Base-by-base conservation (phyloP, 345 rosid species). In the Sapria himalayana region DNA sequence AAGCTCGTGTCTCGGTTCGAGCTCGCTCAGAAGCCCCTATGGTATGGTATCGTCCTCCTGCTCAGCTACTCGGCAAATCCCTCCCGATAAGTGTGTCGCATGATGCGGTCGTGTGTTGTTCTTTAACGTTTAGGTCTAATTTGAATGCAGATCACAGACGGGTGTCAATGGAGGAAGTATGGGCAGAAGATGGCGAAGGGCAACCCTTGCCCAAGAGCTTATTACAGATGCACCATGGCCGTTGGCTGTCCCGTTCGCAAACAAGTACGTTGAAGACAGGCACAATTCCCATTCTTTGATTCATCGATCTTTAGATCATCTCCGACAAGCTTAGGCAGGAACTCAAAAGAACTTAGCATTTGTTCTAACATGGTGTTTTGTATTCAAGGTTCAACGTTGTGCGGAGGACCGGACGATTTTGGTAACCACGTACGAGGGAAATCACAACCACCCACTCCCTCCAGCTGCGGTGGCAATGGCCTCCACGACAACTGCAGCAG, bases 111-210 rank as follows among this genome's bases (percentile, higher is more conserved):
- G n/a, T n/a, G n/a, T n/a, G 24, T 39, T 13, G 9, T 42, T 5
- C 2, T 4, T 12, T 14, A 12, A 14, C 9, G 23, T 5, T 17
- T 41, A 27, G 25, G 15, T 12, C 2, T n/a, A 37, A 60, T 12
- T 25, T 21, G 13, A 13, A 2, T 29, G 17, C 52, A 82, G 94
- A 67, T 82, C 35, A 62, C 61, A 6, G 94, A 82, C 57, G 98
- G 98, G 5, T 89, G 98, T 32, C 98, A 79, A 55, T 89, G 98
- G 98, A 50, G 98, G 39, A 89, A 89, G 49, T 89, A 89, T n/a
- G 98, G 98, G 13, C 98, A 89, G 33, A 89, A 89, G 54, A 89
- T 84, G 91, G 95, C 98, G 0, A 89, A 89, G 61, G 98, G 98
- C 47, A 89, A 89, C 49, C 98, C 98, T 0, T 79, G 93, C 19